phyloP scores from a whole-genome alignment of 1,284 basidiomycete genomes.

The Boletus mariae region DNA sequence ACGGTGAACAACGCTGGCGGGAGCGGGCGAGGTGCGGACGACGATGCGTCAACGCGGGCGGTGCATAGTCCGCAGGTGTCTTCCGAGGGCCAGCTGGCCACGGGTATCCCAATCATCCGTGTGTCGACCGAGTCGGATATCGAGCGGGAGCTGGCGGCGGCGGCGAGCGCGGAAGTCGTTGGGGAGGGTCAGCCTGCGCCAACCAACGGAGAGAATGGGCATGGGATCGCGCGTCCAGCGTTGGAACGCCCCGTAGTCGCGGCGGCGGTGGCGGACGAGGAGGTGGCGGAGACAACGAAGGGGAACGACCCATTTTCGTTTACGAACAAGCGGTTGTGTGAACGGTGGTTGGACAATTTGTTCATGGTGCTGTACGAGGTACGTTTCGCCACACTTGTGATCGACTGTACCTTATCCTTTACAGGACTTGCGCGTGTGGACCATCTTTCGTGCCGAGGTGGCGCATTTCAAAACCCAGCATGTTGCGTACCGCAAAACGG shows the following conservation, averaged over 20 bases:
- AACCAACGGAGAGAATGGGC: slow-evolving; percentile 5
- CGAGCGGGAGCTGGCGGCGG: slow-evolving; percentile 34
- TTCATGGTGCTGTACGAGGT: slow-evolving; percentile 99
- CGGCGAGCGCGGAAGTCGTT: slow-evolving; percentile 31
- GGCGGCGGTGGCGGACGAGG: slow-evolving; percentile 38
- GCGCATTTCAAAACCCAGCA: slow-evolving; percentile 98
- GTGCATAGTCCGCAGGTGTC: slow-evolving; percentile 39
- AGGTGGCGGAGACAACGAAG: slow-evolving; percentile 36
- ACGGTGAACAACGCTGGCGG: slow-evolving; percentile 20
- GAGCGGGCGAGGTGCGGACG: slow-evolving; percentile 45
- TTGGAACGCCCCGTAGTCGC: slow-evolving; percentile 64
- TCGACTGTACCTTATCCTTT: neutral
- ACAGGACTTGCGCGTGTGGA: slow-evolving; percentile 94
- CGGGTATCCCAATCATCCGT: slow-evolving; percentile 80
- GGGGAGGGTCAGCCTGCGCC: slow-evolving; percentile 10
- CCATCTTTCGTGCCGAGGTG: slow-evolving; percentile 98
- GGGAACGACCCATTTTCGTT: slow-evolving; percentile 78
- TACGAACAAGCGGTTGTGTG: slow-evolving; percentile 94
- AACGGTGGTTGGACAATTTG: slow-evolving; percentile 96
- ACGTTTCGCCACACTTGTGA: slow-evolving; percentile 2
- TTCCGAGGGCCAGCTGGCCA: slow-evolving; percentile 24
- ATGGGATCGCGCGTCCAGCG: slow-evolving; percentile 25
- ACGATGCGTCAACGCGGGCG: slow-evolving; percentile 63
- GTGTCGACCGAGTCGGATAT: slow-evolving; percentile 56
- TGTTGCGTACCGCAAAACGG: slow-evolving; percentile 95